phyloP scores from a whole-genome alignment of 1,284 basidiomycete genomes.

The Pseudozyma thailandica region DNA sequence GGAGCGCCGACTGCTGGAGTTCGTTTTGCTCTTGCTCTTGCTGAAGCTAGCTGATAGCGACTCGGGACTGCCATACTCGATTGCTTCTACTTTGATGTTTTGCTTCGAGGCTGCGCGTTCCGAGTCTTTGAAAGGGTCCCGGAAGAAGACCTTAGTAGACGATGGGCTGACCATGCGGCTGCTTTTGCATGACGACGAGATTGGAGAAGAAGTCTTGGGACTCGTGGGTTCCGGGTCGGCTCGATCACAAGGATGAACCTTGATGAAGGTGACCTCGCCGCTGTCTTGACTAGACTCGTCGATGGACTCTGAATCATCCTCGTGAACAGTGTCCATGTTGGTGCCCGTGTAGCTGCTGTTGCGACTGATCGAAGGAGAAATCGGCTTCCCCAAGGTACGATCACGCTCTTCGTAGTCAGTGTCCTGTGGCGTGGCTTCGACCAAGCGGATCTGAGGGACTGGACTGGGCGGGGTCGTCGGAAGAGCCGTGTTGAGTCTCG shows the following conservation, averaged over 20 bases:
- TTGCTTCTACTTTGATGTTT: conserved; percentile 11
- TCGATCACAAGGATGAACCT: conserved; percentile 14
- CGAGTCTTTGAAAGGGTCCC: conserved; percentile 21
- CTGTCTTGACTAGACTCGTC: conserved; percentile 1
- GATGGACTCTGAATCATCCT: conserved; percentile 15
- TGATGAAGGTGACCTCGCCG: conserved; percentile 8
- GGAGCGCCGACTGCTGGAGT: conserved; percentile 15
- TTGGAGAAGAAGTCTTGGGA: conserved; percentile 4
- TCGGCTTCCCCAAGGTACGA: conserved; percentile 5
- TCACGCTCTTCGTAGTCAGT: conserved; percentile 26
- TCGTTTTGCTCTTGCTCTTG: conserved; percentile 12
- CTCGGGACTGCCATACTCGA: conserved; percentile 22
- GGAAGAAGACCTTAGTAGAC: conserved; percentile 16
- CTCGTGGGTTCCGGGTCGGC: not conserved
- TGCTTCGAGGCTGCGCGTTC: conserved; percentile 3
- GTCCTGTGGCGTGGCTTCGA: conserved; percentile 33
- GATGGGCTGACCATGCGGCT: not conserved
- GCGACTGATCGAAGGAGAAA: not conserved
- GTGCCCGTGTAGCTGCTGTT: conserved; percentile 8
- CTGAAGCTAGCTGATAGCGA: conserved; percentile 1
- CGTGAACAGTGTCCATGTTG: conserved; percentile 25
- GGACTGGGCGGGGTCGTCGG: not conserved
- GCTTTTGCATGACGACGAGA: not conserved
- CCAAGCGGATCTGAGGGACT: conserved; percentile 25
- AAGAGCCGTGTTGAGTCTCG: conserved; percentile 24